phyloP scores from a whole-genome alignment of 257 asterid genomes.

The Solanum habrochaites region DNA sequence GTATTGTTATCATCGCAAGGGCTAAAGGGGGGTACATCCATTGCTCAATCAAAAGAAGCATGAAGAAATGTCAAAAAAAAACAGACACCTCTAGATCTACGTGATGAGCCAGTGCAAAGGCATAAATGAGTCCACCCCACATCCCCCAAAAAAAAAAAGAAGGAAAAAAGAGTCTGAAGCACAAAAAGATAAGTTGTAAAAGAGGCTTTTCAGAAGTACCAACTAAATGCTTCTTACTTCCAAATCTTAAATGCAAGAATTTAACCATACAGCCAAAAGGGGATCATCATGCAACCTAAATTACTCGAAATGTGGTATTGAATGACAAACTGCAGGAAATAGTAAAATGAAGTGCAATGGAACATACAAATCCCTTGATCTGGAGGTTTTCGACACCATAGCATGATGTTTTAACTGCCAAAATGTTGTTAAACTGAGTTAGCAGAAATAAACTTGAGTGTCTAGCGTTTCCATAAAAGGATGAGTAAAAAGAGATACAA shows the following conservation, averaged over 20 bases:
- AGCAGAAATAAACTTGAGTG: background rate
- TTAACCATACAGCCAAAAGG: background rate
- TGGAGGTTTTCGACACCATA: conserved; percentile 46
- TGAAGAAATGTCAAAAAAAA: background rate
- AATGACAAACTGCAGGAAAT: background rate
- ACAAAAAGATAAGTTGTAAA: background rate
- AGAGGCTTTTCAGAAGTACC: background rate
- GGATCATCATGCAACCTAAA: background rate
- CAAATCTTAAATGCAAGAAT: background rate
- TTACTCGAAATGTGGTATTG: background rate
- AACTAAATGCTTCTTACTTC: background rate
- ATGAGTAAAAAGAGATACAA: background rate
- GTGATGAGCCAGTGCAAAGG: background rate
- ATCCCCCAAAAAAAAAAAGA: background rate
- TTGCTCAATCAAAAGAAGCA: background rate
- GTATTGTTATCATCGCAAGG: background rate
- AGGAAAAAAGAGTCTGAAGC: background rate
- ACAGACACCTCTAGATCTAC: background rate
- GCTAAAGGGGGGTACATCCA: background rate
- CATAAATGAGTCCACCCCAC: background rate
- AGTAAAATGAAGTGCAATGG: background rate
- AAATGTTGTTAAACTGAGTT: conserved; percentile 10
- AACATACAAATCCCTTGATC: conserved; percentile 63
- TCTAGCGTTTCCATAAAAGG: background rate
- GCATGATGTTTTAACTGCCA: conserved; percentile 59